Evolutionary conservation across 1,284 basidiomycete species (phyloP).

Genomic region (Malassezia psittaci): DNA sequence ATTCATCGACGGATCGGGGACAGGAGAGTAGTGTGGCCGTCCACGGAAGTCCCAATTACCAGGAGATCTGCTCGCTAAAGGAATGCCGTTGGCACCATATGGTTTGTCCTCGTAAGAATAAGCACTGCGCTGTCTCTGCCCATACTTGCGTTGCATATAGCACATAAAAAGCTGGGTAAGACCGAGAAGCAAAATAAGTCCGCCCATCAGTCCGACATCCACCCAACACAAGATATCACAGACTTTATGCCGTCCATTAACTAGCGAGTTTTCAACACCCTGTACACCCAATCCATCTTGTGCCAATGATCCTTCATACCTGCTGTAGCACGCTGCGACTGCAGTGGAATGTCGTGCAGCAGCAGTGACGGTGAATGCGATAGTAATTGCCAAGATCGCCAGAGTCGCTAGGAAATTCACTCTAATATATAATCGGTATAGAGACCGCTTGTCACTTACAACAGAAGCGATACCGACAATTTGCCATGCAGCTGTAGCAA

Average conservation of each 20-base stretch:
- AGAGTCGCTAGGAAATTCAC: constrained; percentile 38
- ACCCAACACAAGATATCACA: constrained; percentile 44
- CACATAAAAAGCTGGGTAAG: constrained; percentile 47
- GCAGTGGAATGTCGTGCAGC: constrained; percentile 28
- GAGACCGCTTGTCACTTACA: constrained; percentile 23
- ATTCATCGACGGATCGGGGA: no score
- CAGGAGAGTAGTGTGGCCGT: background rate
- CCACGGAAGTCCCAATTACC: background rate
- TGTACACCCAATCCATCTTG: constrained; percentile 9
- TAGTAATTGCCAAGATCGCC: constrained; percentile 24
- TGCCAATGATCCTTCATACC: constrained; percentile 5
- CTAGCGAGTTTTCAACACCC: constrained; percentile 8
- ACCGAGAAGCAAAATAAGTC: constrained; percentile 35
- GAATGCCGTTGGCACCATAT: background rate
- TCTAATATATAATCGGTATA: constrained; percentile 40
- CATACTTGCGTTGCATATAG: constrained; percentile 36
- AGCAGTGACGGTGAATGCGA: constrained; percentile 33
- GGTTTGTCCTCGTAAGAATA: background rate
- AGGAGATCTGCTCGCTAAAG: background rate
- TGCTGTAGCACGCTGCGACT: constrained; percentile 20
- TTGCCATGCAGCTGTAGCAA: constrained; percentile 38
- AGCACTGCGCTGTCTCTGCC: constrained; percentile 28
- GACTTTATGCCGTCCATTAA: constrained; percentile 12
- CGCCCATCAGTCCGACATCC: constrained; percentile 40
- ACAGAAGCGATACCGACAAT: constrained; percentile 32